phyloP scores from a whole-genome alignment of 768 basidiomycete genomes.

The Hygrophorus pudorinus region DNA sequence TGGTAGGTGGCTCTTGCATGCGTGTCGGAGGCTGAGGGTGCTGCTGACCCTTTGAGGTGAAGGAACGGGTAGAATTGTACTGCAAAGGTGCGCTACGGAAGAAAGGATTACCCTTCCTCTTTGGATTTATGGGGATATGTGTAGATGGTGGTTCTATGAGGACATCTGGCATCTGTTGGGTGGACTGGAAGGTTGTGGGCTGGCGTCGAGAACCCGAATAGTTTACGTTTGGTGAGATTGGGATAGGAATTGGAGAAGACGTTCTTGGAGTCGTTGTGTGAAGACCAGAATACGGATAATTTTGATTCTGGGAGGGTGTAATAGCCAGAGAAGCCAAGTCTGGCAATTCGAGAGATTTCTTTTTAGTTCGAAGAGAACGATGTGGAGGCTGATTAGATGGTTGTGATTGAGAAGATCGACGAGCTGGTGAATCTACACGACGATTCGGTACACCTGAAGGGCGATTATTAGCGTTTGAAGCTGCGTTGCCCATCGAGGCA shows the following conservation, averaged over 20 bases:
- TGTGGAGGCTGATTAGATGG: constrained; percentile 42
- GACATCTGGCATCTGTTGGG: constrained; percentile 6
- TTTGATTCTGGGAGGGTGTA: constrained; percentile 11
- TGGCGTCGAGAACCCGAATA: constrained; percentile 13
- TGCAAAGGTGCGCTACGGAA: constrained; percentile 25
- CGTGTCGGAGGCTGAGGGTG: constrained; percentile 20
- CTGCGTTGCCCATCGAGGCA: constrained; percentile 9
- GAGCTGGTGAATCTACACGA: constrained; percentile 1
- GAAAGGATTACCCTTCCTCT: constrained; percentile 17
- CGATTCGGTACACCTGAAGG: not conserved
- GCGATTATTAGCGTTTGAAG: constrained; percentile 6
- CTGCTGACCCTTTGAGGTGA: constrained; percentile 25
- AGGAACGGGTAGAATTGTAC: constrained; percentile 35
- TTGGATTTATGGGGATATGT: constrained; percentile 5
- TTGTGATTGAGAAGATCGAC: constrained; percentile 24
- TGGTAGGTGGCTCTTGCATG: constrained; percentile 37
- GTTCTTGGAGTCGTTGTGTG: constrained; percentile 14
- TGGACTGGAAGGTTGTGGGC: constrained; percentile 18
- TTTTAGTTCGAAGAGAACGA: constrained; percentile 54
- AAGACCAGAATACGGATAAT: constrained; percentile 6
- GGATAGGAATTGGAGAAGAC: constrained; percentile 32
- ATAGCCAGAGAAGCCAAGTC: constrained; percentile 42
- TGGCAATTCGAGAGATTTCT: constrained; percentile 66
- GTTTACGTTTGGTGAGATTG: constrained; percentile 13
- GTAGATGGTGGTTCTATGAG: constrained; percentile 3